phyloP scores from a whole-genome alignment of 1,139 yeast species.

The Yamadazyma dushanensis region DNA sequence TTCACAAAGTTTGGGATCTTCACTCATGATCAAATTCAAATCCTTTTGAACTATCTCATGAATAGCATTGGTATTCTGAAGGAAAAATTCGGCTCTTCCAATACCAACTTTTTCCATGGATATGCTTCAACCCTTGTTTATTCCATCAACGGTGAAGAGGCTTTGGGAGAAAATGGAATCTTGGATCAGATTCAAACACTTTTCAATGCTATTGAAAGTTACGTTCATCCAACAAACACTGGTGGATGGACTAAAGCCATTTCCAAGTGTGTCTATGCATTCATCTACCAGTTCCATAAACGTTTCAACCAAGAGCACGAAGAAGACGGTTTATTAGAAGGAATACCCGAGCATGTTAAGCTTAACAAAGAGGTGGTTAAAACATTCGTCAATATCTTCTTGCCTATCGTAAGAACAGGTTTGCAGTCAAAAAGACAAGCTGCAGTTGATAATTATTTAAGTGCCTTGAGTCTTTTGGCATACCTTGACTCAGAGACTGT shows the following conservation, averaged over 20 bases:
- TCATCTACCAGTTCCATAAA: slow-evolving; percentile 58
- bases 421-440: slow-evolving; percentile 72
- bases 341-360: slow-evolving; percentile 48
- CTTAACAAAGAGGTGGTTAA: slow-evolving; percentile 43
- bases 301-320: slow-evolving; percentile 52
- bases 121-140: slow-evolving; percentile 64
- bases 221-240: slow-evolving; percentile 86
- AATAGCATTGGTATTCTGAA: slow-evolving; percentile 51
- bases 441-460: slow-evolving; percentile 60
- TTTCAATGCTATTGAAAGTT: slow-evolving; percentile 74
- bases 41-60: slow-evolving; percentile 56
- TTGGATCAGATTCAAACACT: slow-evolving; percentile 55
- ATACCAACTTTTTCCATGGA: slow-evolving; percentile 52
- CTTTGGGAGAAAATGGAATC: slow-evolving; percentile 44
- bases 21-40: slow-evolving; percentile 57
- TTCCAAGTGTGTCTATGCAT: slow-evolving; percentile 58
- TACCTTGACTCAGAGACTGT: slow-evolving; percentile 61
- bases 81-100: slow-evolving; percentile 39
- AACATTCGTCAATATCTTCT: slow-evolving; percentile 54
- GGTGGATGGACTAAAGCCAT: slow-evolving; percentile 84
- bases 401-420: slow-evolving; percentile 67
- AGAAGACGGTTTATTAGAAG: slow-evolving; percentile 37
- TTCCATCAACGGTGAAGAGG: slow-evolving; percentile 57
- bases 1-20: slow-evolving; percentile 58
- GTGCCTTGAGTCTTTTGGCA: slow-evolving; percentile 63